These are phyloP conservation scores for Talaromyces funiculosus DNA, from an alignment of 2,329 filamentous ascomycete species.

Conservation along the genomic window DNA sequence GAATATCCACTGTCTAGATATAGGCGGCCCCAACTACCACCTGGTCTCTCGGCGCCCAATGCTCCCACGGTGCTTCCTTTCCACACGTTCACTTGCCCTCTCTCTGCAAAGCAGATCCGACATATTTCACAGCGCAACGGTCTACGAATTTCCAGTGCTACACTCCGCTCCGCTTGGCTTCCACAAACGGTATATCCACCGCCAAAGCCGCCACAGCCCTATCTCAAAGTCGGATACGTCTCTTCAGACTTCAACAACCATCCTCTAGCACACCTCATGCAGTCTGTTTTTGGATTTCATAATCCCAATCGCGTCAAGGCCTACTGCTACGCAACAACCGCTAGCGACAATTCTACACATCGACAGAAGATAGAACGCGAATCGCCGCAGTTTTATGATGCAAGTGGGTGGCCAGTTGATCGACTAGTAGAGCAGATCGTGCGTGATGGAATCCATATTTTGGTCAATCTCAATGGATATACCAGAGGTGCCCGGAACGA, in stretches of 20 bases:
- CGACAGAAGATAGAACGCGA: conserved; percentile 89
- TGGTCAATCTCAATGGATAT: conserved; percentile 97
- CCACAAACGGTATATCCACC: conserved; percentile 75
- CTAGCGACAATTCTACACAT: conserved; percentile 82
- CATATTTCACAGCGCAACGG: conserved; percentile 94
- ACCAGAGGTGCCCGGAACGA: conserved; percentile 95
- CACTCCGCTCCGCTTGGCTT: conserved; percentile 80
- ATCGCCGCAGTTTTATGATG: conserved; percentile 84
- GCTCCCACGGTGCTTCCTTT: conserved; percentile 95
- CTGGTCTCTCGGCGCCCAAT: conserved; percentile 67
- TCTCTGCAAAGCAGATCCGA: conserved; percentile 85
- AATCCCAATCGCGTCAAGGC: conserved; percentile 67
- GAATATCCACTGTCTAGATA: conserved; percentile 58
- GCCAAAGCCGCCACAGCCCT: conserved; percentile 71
- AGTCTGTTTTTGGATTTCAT: conserved; percentile 94
- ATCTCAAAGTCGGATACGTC: conserved; percentile 89
- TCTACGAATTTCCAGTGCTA: conserved; percentile 84
- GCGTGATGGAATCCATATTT: conserved; percentile 81
- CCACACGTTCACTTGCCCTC: conserved; percentile 92
- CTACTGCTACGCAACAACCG: conserved; percentile 92
- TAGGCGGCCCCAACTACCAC: conserved; percentile 65
- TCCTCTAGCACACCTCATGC: conserved; percentile 93
- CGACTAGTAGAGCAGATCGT: conserved; percentile 80
- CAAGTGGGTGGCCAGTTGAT: conserved; percentile 79
- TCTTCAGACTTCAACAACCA: conserved; percentile 99